phyloP scores from a whole-genome alignment of 257 asterid species.

The Fraxinus pennsylvanica region DNA sequence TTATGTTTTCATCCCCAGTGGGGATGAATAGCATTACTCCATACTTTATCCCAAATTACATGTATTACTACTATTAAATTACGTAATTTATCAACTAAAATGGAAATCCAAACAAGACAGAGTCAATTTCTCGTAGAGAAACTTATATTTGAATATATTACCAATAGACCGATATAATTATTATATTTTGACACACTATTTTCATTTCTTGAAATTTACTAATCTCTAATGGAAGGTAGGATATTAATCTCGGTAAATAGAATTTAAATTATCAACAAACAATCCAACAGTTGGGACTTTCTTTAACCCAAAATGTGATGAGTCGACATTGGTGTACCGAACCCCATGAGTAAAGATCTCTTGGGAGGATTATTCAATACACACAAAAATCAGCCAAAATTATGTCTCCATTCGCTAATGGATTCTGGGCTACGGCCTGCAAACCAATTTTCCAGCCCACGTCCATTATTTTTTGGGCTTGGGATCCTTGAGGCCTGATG shows the following conservation, averaged over 20 bases:
- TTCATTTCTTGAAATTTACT: background rate
- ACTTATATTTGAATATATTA: too few relatives aligned
- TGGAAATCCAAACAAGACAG: too few relatives aligned
- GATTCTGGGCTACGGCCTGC: slow-evolving; percentile 39
- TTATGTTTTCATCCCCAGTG: too few relatives aligned
- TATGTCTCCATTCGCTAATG: slow-evolving; percentile 41
- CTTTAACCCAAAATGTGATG: background rate
- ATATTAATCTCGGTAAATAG: background rate
- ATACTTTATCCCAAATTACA: too few relatives aligned
- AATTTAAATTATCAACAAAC: background rate
- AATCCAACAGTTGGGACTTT: background rate
- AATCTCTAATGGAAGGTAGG: background rate
- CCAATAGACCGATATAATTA: background rate
- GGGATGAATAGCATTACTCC: too few relatives aligned
- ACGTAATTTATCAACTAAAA: too few relatives aligned
- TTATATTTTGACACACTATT: background rate
- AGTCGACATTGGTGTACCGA: background rate
- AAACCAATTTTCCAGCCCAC: slow-evolving; percentile 49
- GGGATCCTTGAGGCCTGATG: slow-evolving; percentile 71
- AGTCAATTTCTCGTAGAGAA: too few relatives aligned
- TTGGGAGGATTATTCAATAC: background rate
- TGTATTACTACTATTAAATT: too few relatives aligned
- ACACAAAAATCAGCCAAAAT: slow-evolving; percentile 35
- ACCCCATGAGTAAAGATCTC: background rate
- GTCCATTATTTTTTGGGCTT: slow-evolving; percentile 38